A percentile compares a stretch with the other conserved stretches of the same genome.
phyloP scores from a whole-genome alignment of 768 basidiomycete species.

The Lentinula sp. region DNA sequence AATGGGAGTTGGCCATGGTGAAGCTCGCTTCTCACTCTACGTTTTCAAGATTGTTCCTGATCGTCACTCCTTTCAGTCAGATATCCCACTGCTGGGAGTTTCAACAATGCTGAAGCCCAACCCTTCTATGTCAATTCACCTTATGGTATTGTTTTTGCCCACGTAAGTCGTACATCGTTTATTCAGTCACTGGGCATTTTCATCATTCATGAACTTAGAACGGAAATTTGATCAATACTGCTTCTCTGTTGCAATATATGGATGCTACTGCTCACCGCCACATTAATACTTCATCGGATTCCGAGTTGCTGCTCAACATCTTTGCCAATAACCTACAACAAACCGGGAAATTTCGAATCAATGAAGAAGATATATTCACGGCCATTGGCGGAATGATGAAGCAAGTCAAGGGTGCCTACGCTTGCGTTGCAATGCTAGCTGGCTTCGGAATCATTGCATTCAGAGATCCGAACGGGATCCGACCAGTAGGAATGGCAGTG shows the following conservation, averaged over 20 bases:
- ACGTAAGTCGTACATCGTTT: constrained; percentile 48
- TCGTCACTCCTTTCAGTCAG: constrained; percentile 52
- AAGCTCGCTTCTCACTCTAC: constrained; percentile 14
- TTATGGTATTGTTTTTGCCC: constrained; percentile 96
- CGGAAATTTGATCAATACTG: constrained; percentile 95
- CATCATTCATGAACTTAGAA: constrained; percentile 48
- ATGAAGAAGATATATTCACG: constrained; percentile 98
- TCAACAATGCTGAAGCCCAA: constrained; percentile 94
- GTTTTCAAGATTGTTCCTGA: constrained; percentile 5
- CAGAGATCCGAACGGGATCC: constrained; percentile 95
- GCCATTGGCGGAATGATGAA: constrained; percentile 87
- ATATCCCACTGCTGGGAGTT: constrained; percentile 97
- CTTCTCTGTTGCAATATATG: constrained; percentile 82
- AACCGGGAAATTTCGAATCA: constrained; percentile 98
- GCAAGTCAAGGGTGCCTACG: constrained; percentile 89
- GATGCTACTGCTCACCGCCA: constrained; percentile 96
- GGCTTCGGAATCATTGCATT: constrained; percentile 98
- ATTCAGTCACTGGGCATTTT: constrained; percentile 5
- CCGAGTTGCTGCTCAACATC: constrained; percentile 94
- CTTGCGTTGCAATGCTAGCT: constrained; percentile 97
- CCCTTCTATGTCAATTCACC: constrained; percentile 99
- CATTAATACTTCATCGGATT: constrained; percentile 98
- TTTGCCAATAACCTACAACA: constrained; percentile 97
- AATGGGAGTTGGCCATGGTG: constrained; percentile 98
- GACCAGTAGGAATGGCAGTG: constrained; percentile 83